phyloP scores from a whole-genome alignment of 768 basidiomycete genomes.

The Lentinus brumalis region DNA sequence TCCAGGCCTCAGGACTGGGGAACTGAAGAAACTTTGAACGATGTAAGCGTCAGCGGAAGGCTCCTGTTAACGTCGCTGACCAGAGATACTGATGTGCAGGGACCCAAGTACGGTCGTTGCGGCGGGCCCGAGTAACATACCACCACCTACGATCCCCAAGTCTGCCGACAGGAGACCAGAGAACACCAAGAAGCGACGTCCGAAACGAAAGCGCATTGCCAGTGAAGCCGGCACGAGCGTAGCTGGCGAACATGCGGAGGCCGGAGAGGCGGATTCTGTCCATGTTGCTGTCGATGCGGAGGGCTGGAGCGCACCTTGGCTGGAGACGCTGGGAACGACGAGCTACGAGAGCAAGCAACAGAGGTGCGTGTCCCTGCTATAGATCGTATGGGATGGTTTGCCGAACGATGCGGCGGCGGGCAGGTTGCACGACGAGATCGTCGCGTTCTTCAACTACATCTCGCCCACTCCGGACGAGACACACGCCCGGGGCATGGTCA shows the following conservation, averaged over 20 bases:
- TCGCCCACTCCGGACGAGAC: slow-evolving; percentile 55
- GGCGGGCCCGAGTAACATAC: slow-evolving; percentile 15
- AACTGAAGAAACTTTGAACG: too few relatives aligned
- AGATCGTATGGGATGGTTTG: not conserved
- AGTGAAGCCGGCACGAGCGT: not conserved
- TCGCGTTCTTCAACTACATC: slow-evolving; percentile 56
- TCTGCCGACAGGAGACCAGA: not conserved
- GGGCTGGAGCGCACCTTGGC: slow-evolving; percentile 26
- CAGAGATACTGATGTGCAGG: not conserved
- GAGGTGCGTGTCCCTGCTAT: slow-evolving; percentile 26
- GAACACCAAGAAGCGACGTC: slow-evolving; percentile 6
- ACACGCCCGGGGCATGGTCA: slow-evolving; percentile 45
- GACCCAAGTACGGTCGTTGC: not conserved
- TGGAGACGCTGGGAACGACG: slow-evolving; percentile 25
- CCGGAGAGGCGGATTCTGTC: not conserved
- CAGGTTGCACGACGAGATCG: slow-evolving; percentile 68
- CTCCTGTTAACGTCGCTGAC: not conserved
- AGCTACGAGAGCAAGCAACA: slow-evolving; percentile 33
- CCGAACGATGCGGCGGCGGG: not conserved
- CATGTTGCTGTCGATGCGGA: not conserved
- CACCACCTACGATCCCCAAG: not conserved
- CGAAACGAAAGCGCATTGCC: slow-evolving; percentile 13
- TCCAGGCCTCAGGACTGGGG: too few relatives aligned
- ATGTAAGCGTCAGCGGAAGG: not conserved
- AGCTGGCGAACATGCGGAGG: too few relatives aligned